These are phyloP conservation scores for Leccinum proximum DNA, from an alignment of 1,284 basidiomycete species.

Conservation along the genomic window DNA sequence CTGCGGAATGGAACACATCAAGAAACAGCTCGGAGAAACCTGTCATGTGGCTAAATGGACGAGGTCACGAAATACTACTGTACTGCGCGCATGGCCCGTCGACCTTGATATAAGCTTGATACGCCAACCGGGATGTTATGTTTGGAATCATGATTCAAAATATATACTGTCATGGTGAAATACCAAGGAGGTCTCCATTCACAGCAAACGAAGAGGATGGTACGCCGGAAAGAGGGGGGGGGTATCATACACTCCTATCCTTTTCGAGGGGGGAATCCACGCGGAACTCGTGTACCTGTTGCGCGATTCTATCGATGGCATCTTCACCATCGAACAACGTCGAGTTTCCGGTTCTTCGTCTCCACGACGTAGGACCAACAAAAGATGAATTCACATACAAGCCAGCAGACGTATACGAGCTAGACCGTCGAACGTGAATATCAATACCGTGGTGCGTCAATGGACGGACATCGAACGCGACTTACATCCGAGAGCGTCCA, in stretches of 20 bases:
- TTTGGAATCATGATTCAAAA: background rate
- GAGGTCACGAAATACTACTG: background rate
- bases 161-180: background rate
- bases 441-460: background rate
- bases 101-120: background rate
- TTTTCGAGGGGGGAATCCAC: slow-evolving; percentile 34
- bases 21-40: background rate
- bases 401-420: slow-evolving; percentile 69
- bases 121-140: background rate
- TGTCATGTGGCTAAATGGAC: background rate
- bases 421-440: slow-evolving; percentile 17
- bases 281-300: slow-evolving; percentile 25
- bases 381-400: slow-evolving; percentile 60
- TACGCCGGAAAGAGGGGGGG: background rate
- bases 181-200: background rate
- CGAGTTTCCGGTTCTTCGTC: slow-evolving; percentile 68
- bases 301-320: slow-evolving; percentile 40
- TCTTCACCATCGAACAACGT: slow-evolving; percentile 72
- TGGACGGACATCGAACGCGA: slow-evolving; percentile 6
- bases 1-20: background rate
- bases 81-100: background rate
- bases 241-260: slow-evolving; percentile 16
- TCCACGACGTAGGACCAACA: slow-evolving; percentile 67
- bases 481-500: slow-evolving; percentile 51
- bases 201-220: background rate